Conservation (phyloP, 495 filamentous ascomycete genomes). For the Hyaloscypha bicolor region DNA sequence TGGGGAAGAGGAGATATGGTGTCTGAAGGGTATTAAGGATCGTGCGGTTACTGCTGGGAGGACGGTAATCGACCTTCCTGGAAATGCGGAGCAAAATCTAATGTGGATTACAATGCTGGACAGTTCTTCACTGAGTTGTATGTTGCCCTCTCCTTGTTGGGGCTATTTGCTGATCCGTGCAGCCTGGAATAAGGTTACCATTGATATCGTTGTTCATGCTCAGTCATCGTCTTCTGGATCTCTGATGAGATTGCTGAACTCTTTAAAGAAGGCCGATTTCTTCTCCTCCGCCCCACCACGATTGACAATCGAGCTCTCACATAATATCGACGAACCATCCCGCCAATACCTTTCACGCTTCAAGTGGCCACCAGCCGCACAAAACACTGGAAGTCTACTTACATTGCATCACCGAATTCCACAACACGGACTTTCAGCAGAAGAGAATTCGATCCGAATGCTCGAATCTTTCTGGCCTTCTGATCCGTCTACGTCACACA, state of each 20-base stretch:
- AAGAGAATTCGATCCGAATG: constrained; percentile 68
- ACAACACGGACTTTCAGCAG: constrained; percentile 51
- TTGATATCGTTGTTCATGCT: constrained; percentile 82
- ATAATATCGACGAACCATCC: constrained; percentile 61
- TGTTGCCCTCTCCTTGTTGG: constrained; percentile 20
- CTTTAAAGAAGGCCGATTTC: constrained; percentile 73
- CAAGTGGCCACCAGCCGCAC: constrained; percentile 60
- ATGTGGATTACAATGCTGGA: constrained; percentile 79
- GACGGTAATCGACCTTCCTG: constrained; percentile 67
- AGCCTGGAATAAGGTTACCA: constrained; percentile 74
- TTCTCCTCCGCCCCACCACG: constrained; percentile 62
- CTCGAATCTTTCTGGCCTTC: constrained; percentile 82
- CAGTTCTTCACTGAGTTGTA: constrained; percentile 68
- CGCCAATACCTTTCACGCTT: constrained; percentile 57
- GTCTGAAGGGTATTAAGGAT: constrained; percentile 27
- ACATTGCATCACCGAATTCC: constrained; percentile 73
- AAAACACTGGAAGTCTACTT: constrained; percentile 43
- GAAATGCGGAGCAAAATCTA: constrained; percentile 56
- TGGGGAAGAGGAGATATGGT: constrained; percentile 46
- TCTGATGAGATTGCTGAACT: constrained; percentile 70
- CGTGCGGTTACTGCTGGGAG: constrained; percentile 20
- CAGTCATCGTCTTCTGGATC: constrained; percentile 67
- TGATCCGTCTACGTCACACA: constrained; percentile 61
- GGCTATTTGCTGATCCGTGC: constrained; percentile 20
- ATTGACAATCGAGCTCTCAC: constrained; percentile 79